Evolutionary conservation across 345 rosid species (phyloP).

Genomic region (Corchorus capsularis): DNA sequence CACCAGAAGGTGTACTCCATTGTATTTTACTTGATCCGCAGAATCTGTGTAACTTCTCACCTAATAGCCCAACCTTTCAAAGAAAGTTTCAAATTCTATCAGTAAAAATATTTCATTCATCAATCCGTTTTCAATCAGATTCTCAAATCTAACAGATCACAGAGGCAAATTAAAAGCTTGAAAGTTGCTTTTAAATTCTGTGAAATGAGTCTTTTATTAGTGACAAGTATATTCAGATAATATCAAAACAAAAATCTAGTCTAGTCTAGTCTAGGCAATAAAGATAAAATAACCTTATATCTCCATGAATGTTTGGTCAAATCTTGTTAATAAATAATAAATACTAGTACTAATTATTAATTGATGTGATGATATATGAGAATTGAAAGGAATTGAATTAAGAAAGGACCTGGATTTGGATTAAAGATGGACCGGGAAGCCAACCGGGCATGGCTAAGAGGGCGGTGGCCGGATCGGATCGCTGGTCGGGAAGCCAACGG

Average conservation of each 20-base stretch:
- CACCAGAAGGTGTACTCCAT: constrained; percentile 37
- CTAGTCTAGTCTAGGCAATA: no score
- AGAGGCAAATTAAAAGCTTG: neutral
- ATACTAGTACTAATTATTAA: neutral
- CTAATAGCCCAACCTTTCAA: constrained; percentile 51
- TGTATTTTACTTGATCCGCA: constrained; percentile 33
- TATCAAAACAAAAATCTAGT: neutral
- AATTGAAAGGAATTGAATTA: no score
- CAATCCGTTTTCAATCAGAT: neutral
- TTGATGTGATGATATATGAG: neutral
- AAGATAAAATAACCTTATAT: constrained; percentile 43
- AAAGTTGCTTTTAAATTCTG: constrained; percentile 1
- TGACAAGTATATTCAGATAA: neutral
- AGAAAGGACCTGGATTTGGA: constrained; percentile 43
- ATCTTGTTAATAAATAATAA: constrained; percentile 1
- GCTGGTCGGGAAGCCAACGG: constrained; percentile 35
- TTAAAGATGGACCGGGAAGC: constrained; percentile 46
- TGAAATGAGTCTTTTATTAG: neutral
- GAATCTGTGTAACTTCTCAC: constrained; percentile 42
- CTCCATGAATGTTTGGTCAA: constrained; percentile 51
- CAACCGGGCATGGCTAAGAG: constrained; percentile 77
- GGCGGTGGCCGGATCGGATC: constrained; percentile 65
- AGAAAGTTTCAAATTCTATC: neutral
- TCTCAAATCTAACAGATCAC: neutral
- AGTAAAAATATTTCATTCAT: neutral